Percentiles rank a stretch among this genome's conserved stretches.
Evolutionary conservation across 1,284 basidiomycete species (phyloP).

Genomic region (Fistulina hepatica): DNA sequence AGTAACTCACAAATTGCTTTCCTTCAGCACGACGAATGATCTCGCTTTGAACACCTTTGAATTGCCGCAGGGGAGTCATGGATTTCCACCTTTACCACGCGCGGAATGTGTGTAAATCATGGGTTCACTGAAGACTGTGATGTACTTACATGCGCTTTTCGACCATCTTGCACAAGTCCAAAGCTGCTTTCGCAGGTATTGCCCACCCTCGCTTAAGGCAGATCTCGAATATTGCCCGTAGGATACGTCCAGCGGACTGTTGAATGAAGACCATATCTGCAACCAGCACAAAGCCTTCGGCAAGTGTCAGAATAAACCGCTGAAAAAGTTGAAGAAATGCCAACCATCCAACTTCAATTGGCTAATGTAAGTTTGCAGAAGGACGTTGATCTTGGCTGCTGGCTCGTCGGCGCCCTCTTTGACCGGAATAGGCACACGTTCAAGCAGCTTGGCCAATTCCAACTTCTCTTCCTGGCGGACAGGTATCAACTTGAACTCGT

Average conservation of each 20-base stretch:
- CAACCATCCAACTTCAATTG: slow-evolving; percentile 87
- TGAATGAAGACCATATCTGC: slow-evolving; percentile 98
- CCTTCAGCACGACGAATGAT: slow-evolving; percentile 90
- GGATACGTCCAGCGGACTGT: slow-evolving; percentile 86
- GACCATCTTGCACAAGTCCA: slow-evolving; percentile 97
- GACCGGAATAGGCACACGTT: slow-evolving; percentile 94
- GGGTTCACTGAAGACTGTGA: background rate
- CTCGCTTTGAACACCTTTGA: slow-evolving; percentile 81
- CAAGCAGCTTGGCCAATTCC: slow-evolving; percentile 86
- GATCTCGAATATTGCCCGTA: slow-evolving; percentile 97
- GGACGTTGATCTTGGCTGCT: slow-evolving; percentile 94
- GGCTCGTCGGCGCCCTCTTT: slow-evolving; percentile 97
- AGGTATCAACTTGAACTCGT: slow-evolving; percentile 94
- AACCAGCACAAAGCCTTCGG: slow-evolving; percentile 79
- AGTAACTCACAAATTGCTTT: slow-evolving; percentile 79
- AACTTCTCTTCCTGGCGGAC: slow-evolving; percentile 73
- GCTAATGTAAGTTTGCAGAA: slow-evolving; percentile 93
- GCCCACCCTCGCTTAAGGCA: slow-evolving; percentile 99
- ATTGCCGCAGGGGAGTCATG: slow-evolving; percentile 96
- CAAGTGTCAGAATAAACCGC: background rate
- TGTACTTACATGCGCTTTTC: slow-evolving; percentile 74
- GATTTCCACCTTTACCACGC: slow-evolving; percentile 84
- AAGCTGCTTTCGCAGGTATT: slow-evolving; percentile 78
- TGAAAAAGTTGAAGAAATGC: slow-evolving; percentile 4
- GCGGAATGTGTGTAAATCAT: slow-evolving; percentile 5